A percentile compares a stretch with the other conserved stretches of the same genome.
These are phyloP conservation scores for Ophiocordyceps camponoti-floridani DNA, from an alignment of 2,329 filamentous ascomycete genomes.

Conservation along the genomic window DNA sequence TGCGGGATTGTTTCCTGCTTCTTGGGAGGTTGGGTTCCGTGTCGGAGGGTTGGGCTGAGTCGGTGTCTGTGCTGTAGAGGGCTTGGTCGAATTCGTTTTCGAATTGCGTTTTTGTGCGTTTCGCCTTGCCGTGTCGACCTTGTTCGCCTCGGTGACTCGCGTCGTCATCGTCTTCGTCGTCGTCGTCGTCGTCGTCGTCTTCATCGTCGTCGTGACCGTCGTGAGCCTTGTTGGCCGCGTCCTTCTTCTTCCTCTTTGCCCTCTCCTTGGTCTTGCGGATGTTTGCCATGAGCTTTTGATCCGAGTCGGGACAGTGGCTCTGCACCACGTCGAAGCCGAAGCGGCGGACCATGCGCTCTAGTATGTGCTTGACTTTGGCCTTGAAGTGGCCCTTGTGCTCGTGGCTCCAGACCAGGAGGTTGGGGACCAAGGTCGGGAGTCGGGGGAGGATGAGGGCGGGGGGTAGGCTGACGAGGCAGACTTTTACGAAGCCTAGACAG, in stretches of 20 bases:
- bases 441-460: slow-evolving; percentile 62
- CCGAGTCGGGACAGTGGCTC: slow-evolving; percentile 63
- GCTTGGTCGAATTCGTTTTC: slow-evolving; percentile 92
- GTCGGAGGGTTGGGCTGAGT: slow-evolving; percentile 41
- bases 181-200: slow-evolving; percentile 25
- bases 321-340: slow-evolving; percentile 75
- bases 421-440: slow-evolving; percentile 62
- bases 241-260: slow-evolving; percentile 82
- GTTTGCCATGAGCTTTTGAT: slow-evolving; percentile 80
- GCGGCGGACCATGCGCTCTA: slow-evolving; percentile 82
- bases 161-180: no score
- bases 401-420: slow-evolving; percentile 88
- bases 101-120: slow-evolving; percentile 30
- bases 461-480: slow-evolving; percentile 76
- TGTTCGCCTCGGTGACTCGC: no score
- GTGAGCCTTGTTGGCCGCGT: slow-evolving; percentile 37
- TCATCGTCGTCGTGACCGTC: slow-evolving; percentile 37
- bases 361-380: slow-evolving; percentile 92
- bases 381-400: slow-evolving; percentile 97
- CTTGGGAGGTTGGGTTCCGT: slow-evolving; percentile 15
- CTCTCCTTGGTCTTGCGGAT: slow-evolving; percentile 92
- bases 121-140: slow-evolving; percentile 8
- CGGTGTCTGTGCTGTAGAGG: slow-evolving; percentile 68
- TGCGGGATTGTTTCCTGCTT: slow-evolving; percentile 31
- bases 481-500: slow-evolving; percentile 91